These are phyloP conservation scores for Trypanosoma congolense DNA, from an alignment of 208 protist species.

Conservation along the genomic window DNA sequence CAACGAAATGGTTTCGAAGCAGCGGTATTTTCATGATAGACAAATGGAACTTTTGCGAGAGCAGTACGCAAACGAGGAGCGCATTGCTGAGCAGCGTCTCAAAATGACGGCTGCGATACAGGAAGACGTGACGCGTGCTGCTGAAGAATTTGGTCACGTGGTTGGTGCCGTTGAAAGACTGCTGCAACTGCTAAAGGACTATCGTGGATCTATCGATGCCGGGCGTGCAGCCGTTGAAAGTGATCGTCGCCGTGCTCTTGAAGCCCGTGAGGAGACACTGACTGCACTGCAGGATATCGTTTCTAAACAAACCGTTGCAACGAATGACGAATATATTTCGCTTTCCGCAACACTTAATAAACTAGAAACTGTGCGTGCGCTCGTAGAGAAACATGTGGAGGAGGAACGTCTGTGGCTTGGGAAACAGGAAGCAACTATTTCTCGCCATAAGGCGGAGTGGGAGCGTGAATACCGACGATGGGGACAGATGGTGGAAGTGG, in stretches of 20 bases:
- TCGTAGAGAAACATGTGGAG: slow-evolving; percentile 55
- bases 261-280: slow-evolving; percentile 33
- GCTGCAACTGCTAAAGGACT: slow-evolving; percentile 37
- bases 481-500: slow-evolving; percentile 54
- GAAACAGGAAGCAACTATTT: slow-evolving; percentile 51
- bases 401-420: slow-evolving; percentile 58
- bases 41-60: slow-evolving; percentile 59
- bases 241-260: slow-evolving; percentile 27
- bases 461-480: slow-evolving; percentile 70
- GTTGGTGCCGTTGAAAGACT: slow-evolving; percentile 32
- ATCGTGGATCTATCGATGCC: slow-evolving; percentile 41
- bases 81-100: slow-evolving; percentile 41
- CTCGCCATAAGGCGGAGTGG: slow-evolving; percentile 46
- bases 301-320: slow-evolving; percentile 36
- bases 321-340: slow-evolving; percentile 38
- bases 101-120: slow-evolving; percentile 32
- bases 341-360: slow-evolving; percentile 37
- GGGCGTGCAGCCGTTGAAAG: slow-evolving; percentile 27
- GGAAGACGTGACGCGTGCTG: slow-evolving; percentile 33
- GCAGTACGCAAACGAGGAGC: slow-evolving; percentile 43
- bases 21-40: slow-evolving; percentile 54
- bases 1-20: slow-evolving; percentile 37
- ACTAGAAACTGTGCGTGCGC: slow-evolving; percentile 34
- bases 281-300: slow-evolving; percentile 36
- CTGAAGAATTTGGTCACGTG: slow-evolving; percentile 30